Conservation (phyloP, 2,329 filamentous ascomycete genomes). For the Fusarium sp. region DNA sequence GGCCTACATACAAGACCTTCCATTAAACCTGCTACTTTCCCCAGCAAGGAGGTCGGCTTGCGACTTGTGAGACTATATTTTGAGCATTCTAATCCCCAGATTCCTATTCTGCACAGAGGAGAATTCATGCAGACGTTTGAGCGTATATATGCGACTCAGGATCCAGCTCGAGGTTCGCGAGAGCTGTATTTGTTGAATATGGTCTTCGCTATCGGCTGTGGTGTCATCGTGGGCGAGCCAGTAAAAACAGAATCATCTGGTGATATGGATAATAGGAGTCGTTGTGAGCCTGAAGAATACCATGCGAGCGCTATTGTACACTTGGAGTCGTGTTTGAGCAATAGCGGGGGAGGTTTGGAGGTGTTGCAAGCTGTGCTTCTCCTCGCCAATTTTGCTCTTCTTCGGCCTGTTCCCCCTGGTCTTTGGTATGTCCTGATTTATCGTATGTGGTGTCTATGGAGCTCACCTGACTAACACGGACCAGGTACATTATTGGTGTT, state of each 20-base stretch:
- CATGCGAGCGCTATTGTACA: slow-evolving; percentile 95
- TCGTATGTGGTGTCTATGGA: slow-evolving; percentile 5
- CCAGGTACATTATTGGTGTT: slow-evolving; percentile 89
- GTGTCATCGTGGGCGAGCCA: slow-evolving; percentile 83
- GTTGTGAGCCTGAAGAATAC: slow-evolving; percentile 90
- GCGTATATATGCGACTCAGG: slow-evolving; percentile 77
- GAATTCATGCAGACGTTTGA: slow-evolving; percentile 94
- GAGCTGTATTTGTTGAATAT: slow-evolving; percentile 97
- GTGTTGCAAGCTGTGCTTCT: slow-evolving; percentile 94
- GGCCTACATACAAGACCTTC: slow-evolving; percentile 92
- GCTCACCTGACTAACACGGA: slow-evolving; percentile 28
- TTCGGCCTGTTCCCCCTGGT: slow-evolving; percentile 91
- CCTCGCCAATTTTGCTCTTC: slow-evolving; percentile 88
- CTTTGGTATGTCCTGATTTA: slow-evolving; percentile 71
- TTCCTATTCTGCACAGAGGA: slow-evolving; percentile 87
- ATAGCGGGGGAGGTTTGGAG: slow-evolving; percentile 88
- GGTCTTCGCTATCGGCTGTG: slow-evolving; percentile 94
- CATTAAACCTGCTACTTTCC: slow-evolving; percentile 87
- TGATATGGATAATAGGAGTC: slow-evolving; percentile 48
- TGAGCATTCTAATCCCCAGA: slow-evolving; percentile 95
- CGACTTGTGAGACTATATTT: slow-evolving; percentile 88
- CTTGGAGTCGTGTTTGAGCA: slow-evolving; percentile 85
- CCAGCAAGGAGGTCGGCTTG: slow-evolving; percentile 77
- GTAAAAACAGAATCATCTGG: slow-evolving; percentile 60
- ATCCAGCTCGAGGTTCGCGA: slow-evolving; percentile 75